Evolutionary conservation across 441 rosid genomes (phyloP).

Genomic region (Populus hybrid): DNA sequence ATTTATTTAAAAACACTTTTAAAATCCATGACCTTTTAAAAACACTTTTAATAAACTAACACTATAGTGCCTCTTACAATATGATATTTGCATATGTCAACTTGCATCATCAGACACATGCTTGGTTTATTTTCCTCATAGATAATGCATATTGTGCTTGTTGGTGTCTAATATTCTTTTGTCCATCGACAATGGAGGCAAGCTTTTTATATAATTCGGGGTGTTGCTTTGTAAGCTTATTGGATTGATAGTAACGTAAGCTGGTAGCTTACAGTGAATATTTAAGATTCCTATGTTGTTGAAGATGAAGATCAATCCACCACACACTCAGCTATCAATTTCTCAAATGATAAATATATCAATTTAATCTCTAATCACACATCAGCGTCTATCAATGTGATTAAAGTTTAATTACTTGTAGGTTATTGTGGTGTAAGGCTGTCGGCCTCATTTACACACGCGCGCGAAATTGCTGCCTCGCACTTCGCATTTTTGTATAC

Average conservation of each 20-base stretch:
- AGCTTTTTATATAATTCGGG: not conserved
- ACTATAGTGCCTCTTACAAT: not conserved
- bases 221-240: constrained; percentile 12
- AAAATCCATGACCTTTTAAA: too few relatives aligned
- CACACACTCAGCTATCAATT: not conserved
- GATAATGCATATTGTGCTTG: constrained; percentile 19
- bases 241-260: constrained; percentile 11
- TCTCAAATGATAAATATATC: too few relatives aligned
- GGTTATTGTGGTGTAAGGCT: not conserved
- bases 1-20: too few relatives aligned
- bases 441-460: not conserved
- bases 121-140: constrained; percentile 12
- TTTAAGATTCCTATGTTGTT: not conserved
- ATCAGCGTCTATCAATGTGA: not conserved
- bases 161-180: constrained; percentile 19
- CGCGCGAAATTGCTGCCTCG: not conserved
- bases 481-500: not conserved
- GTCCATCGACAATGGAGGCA: not conserved
- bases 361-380: not conserved
- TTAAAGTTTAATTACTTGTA: not conserved
- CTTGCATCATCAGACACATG: not conserved
- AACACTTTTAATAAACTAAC: too few relatives aligned
- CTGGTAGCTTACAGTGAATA: not conserved
- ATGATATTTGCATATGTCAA: not conserved
- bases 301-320: not conserved